These are phyloP conservation scores for Phytopythium delawarense DNA, from an alignment of 352 stramenopile species.

Conservation along the genomic window DNA sequence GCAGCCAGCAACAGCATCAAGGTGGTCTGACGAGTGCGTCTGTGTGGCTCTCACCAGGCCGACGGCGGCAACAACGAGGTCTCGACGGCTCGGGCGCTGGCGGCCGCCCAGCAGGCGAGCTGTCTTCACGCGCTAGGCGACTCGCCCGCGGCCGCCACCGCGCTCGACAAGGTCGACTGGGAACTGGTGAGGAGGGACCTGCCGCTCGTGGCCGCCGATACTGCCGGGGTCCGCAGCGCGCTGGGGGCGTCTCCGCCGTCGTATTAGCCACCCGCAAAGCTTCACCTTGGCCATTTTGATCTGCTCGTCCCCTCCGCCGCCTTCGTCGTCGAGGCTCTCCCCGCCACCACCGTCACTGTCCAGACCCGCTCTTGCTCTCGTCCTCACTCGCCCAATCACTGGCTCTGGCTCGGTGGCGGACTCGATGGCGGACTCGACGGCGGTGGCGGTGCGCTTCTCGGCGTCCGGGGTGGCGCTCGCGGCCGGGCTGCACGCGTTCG, in stretches of 20 bases:
- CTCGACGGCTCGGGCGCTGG: conserved; percentile 16
- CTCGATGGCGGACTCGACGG: no score
- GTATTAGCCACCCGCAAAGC: not conserved
- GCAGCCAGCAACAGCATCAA: not conserved
- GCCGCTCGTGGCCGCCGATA: conserved; percentile 1
- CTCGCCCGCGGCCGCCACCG: not conserved
- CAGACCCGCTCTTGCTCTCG: not conserved
- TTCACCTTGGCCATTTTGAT: not conserved
- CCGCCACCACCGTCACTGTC: no score
- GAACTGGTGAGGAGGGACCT: conserved; percentile 8
- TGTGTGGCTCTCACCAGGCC: conserved; percentile 8
- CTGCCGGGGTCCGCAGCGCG: not conserved
- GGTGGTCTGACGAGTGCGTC: not conserved
- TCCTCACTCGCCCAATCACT: no score
- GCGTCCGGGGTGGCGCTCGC: conserved; percentile 70
- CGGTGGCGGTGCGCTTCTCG: conserved; percentile 44
- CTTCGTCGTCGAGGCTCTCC: not conserved
- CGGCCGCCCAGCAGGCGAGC: conserved; percentile 28
- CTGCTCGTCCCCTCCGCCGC: not conserved
- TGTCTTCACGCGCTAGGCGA: conserved; percentile 26
- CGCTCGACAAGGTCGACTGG: conserved; percentile 5
- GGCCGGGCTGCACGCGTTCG: conserved; percentile 70
- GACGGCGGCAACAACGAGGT: not conserved
- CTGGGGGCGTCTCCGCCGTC: not conserved
- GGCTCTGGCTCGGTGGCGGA: no score